Conservation (phyloP, 2,329 filamentous ascomycete genomes). For the Exserohilum turcica region DNA sequence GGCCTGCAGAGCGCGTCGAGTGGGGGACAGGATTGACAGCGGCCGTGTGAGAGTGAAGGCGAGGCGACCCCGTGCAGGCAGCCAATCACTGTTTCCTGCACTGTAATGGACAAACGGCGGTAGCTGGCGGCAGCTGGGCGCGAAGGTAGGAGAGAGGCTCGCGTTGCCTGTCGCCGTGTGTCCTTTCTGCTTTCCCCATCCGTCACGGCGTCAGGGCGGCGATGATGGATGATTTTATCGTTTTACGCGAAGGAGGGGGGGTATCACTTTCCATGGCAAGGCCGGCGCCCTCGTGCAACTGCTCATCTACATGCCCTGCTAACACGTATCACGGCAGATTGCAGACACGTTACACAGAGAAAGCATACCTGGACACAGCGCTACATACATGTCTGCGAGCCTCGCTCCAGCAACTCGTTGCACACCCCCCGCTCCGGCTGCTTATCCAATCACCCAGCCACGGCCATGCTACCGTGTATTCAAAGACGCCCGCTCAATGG, state of each 20-base stretch:
- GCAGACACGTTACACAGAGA: background rate
- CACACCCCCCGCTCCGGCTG: too few relatives aligned
- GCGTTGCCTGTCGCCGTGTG: background rate
- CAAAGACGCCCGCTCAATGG: conserved; percentile 47
- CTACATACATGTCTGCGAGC: background rate
- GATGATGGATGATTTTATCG: background rate
- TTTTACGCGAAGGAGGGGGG: too few relatives aligned
- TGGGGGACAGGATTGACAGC: conserved; percentile 15
- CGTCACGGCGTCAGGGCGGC: background rate
- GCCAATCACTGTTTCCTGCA: conserved; percentile 10
- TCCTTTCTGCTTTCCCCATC: conserved; percentile 7
- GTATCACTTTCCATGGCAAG: background rate
- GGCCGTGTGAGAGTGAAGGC: conserved; percentile 23
- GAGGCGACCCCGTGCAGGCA: background rate
- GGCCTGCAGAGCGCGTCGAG: conserved; percentile 23
- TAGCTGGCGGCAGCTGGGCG: background rate
- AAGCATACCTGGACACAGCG: background rate
- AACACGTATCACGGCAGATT: background rate
- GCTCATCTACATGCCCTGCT: background rate
- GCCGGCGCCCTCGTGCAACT: too few relatives aligned
- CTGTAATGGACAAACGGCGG: background rate
- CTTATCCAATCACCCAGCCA: too few relatives aligned
- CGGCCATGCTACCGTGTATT: background rate
- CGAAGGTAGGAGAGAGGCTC: background rate
- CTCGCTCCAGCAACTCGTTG: background rate